Base-by-base conservation (phyloP, 2,329 filamentous ascomycete species). In the Mycosphaerella sp. region DNA sequence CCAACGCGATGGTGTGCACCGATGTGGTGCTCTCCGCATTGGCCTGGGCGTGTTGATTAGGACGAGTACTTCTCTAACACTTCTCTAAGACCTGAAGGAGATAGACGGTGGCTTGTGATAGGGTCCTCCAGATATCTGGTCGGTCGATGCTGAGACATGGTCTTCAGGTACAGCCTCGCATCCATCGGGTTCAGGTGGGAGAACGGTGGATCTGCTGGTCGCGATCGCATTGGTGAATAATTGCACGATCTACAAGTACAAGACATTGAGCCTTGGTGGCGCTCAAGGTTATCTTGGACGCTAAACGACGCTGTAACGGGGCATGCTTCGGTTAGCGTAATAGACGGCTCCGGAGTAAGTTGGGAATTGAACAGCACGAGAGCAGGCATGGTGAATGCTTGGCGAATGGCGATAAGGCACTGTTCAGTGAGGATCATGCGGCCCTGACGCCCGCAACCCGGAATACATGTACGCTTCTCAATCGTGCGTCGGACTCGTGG, bases 121-220 rank as follows among this genome's bases (percentile, higher is more conserved):
- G 53, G 48, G 32, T 32, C 42, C 34, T 6, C 42, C 4, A 21
- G 12, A 17, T 44, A 21, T 29, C 45, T 31, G 47, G 47, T 46
- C 38, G 53, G 21, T 26, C 43, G 38, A 47, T 45, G 42, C 38
- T 51, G 53, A 51, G 48, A 55, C 48, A 55, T 43, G 42, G 29
- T 32, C 31, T 21, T 51, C 53, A 51, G 39, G 53, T 48, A 48
- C 48, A 48, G 48, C 21, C 44, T 47, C 53, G 53, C 48, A 38
- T 48, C 32, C 48, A 48, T 21, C 21, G 21, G 53, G 48, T 12
- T 39, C 48, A 43, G 48, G 29, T 55, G 48, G 53, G 48, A 39
- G 31, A 42, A 21, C 43, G 53, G 17, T 45, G 12, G 11, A 14
- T 50, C 34, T 32, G 48, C 36, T 51, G 45, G 31, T 38, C 14